Conservation (phyloP, 139 green algal species). For the Nannochloris sp. region DNA sequence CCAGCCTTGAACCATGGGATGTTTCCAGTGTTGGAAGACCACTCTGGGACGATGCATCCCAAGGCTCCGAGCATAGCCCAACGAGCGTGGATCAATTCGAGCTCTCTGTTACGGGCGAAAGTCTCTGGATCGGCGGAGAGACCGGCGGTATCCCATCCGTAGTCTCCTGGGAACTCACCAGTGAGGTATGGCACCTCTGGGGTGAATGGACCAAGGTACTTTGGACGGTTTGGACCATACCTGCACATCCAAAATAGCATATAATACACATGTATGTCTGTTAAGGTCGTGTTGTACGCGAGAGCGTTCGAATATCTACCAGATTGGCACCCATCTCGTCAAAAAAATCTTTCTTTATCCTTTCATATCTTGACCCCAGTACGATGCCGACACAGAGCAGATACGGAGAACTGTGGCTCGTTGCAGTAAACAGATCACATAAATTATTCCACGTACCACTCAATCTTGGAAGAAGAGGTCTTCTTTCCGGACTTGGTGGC, state of each 20-base stretch:
- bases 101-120: conserved; percentile 65
- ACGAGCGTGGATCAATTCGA: conserved; percentile 78
- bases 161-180: conserved; percentile 58
- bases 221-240: conserved; percentile 77
- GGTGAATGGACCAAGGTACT: conserved; percentile 83
- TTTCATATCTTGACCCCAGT: too few species aligned
- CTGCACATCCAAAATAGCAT: not conserved
- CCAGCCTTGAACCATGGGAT: conserved; percentile 68
- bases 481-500: conserved; percentile 22
- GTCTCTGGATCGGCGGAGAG: conserved; percentile 79
- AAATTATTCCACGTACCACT: conserved; percentile 1
- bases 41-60: conserved; percentile 75
- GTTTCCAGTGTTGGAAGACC: conserved; percentile 53
- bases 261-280: too few species aligned
- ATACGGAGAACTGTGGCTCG: not conserved
- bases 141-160: conserved; percentile 70
- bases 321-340: too few species aligned
- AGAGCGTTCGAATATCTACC: too few species aligned
- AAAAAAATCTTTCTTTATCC: too few species aligned
- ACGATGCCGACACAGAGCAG: not conserved
- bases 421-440: not conserved
- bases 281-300: too few species aligned
- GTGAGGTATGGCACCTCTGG: conserved; percentile 36
- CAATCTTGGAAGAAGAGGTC: conserved; percentile 12
- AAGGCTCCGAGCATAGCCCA: conserved; percentile 94